These are phyloP conservation scores for Apiospora marii DNA, from an alignment of 2,329 filamentous ascomycete species.

Conservation along the genomic window DNA sequence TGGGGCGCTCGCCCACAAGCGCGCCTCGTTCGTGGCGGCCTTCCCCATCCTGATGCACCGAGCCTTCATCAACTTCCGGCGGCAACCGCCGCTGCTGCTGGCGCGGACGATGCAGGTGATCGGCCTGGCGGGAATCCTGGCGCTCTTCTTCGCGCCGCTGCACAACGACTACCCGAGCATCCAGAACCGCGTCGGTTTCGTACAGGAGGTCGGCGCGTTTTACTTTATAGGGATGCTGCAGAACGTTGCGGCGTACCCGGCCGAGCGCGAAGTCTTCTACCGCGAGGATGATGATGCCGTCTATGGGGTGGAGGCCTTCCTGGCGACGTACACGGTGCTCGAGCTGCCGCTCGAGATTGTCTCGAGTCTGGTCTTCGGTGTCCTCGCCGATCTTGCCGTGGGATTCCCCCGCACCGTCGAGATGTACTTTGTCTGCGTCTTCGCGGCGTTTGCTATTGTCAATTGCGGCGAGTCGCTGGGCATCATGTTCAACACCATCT, in stretches of 20 bases:
- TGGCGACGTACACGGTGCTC: constrained; percentile 72
- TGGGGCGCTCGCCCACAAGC: constrained; percentile 70
- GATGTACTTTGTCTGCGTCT: constrained; percentile 73
- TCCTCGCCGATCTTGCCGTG: constrained; percentile 69
- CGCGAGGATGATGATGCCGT: constrained; percentile 77
- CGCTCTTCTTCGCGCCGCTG: constrained; percentile 76
- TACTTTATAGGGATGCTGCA: constrained; percentile 83
- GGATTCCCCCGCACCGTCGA: constrained; percentile 68
- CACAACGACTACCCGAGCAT: constrained; percentile 73
- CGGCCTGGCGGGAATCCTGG: constrained; percentile 67
- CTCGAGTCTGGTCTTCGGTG: constrained; percentile 70
- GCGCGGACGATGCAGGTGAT: constrained; percentile 73
- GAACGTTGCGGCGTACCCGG: constrained; percentile 77
- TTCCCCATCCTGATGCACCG: constrained; percentile 74
- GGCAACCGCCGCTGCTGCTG: constrained; percentile 69
- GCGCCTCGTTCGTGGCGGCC: constrained; percentile 66
- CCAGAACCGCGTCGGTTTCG: constrained; percentile 76
- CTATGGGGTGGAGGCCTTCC: constrained; percentile 75
- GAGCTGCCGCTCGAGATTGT: constrained; percentile 77
- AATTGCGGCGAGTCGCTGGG: constrained; percentile 78
- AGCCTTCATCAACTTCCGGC: constrained; percentile 72
- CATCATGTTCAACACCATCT: constrained; percentile 82
- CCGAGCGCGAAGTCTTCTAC: constrained; percentile 79
- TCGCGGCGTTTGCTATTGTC: constrained; percentile 76
- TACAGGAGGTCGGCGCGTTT: constrained; percentile 75